These are phyloP conservation scores for Lentinula boryana DNA, from an alignment of 768 basidiomycete genomes.

Conservation along the genomic window DNA sequence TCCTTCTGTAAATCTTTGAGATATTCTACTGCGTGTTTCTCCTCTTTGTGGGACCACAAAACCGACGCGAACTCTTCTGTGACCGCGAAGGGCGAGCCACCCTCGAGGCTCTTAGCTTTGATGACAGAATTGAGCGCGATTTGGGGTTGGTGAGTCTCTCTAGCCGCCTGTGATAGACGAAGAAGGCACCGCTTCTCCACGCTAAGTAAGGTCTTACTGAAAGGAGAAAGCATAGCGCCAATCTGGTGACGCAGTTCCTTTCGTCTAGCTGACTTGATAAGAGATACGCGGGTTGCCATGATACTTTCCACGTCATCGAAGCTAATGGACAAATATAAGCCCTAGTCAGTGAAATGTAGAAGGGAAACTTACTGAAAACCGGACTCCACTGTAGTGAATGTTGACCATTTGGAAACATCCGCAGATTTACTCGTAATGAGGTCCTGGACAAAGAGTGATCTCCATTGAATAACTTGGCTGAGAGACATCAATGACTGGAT, in stretches of 20 bases:
- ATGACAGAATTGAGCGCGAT: constrained; percentile 83
- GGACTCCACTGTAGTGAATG: constrained; percentile 41
- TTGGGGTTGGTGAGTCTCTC: constrained; percentile 62
- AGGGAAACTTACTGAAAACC: constrained; percentile 59
- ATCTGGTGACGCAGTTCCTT: constrained; percentile 73
- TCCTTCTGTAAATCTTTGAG: constrained; percentile 35
- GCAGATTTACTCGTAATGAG: constrained; percentile 25
- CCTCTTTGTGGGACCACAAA: constrained; percentile 84
- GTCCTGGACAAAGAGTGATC: constrained; percentile 25
- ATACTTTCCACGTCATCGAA: constrained; percentile 73
- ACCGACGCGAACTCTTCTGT: constrained; percentile 85
- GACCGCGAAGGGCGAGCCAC: constrained; percentile 38
- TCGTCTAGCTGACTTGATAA: constrained; percentile 66
- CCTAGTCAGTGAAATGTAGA: neutral
- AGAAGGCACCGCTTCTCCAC: constrained; percentile 70
- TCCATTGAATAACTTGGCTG: constrained; percentile 69
- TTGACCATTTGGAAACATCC: constrained; percentile 28
- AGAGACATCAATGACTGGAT: constrained; percentile 76
- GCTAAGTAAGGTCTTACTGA: constrained; percentile 41
- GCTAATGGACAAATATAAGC: constrained; percentile 30
- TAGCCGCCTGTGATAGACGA: constrained; percentile 64
- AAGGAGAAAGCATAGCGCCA: constrained; percentile 58
- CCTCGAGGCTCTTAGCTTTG: constrained; percentile 61
- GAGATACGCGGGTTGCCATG: constrained; percentile 73
- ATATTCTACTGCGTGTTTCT: constrained; percentile 73